Percentiles rank a stretch among this genome's conserved stretches.
phyloP scores from a whole-genome alignment of 345 rosid species.

The Euphorbia peplus region DNA sequence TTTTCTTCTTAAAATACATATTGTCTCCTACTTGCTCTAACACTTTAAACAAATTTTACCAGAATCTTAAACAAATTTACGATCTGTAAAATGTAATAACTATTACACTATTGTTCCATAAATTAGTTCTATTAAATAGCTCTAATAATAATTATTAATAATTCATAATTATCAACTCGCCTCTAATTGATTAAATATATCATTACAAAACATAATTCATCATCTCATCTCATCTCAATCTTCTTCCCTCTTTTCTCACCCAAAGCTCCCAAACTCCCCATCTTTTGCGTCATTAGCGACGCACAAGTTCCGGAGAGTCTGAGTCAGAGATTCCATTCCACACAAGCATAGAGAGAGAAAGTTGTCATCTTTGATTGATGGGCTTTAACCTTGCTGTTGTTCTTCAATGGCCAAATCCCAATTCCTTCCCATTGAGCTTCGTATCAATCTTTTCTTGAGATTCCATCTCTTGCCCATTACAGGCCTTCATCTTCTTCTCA shows the following conservation, averaged over 20 bases:
- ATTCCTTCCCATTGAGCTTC: neutral
- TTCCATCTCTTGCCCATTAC: slow-evolving; percentile 53
- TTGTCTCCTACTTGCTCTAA: no score
- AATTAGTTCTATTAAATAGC: no score
- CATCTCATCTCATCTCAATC: no score
- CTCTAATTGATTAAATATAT: no score
- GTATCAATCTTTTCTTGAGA: slow-evolving; percentile 20
- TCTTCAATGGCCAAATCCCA: slow-evolving; percentile 23
- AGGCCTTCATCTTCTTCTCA: slow-evolving; percentile 62
- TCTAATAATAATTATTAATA: no score
- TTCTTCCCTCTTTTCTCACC: neutral
- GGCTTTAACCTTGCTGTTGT: slow-evolving; percentile 4
- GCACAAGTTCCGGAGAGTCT: neutral
- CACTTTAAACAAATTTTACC: no score
- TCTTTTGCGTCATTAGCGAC: neutral
- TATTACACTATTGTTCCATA: no score
- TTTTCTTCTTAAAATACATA: no score
- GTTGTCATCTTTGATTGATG: slow-evolving; percentile 14
- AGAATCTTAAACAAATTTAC: no score
- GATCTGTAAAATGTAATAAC: no score
- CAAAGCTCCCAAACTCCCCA: neutral
- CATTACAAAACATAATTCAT: no score
- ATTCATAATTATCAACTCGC: no score
- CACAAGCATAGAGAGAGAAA: neutral
- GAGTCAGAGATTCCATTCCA: neutral